Evolutionary conservation across 208 protist genomes (phyloP).

Genomic region (Trypanosoma lewisi): DNA sequence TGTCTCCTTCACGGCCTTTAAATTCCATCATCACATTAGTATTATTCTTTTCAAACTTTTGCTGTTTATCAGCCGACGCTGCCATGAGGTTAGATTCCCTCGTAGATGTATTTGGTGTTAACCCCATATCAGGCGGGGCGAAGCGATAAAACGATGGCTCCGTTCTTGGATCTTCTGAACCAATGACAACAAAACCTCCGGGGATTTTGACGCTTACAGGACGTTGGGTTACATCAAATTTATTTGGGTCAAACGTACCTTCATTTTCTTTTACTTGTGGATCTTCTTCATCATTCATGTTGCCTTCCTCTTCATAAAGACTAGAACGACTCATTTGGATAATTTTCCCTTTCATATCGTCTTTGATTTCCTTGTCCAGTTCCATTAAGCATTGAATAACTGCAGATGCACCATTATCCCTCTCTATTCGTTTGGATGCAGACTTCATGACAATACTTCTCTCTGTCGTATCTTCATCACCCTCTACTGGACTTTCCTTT

Average conservation of each 20-base stretch:
- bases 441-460: too few relatives aligned
- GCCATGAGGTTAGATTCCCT: background rate
- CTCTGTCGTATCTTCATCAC: too few relatives aligned
- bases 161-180: background rate
- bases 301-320: background rate
- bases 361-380: too few relatives aligned
- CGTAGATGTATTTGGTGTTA: too few relatives aligned
- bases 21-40: too few relatives aligned
- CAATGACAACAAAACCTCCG: background rate
- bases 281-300: background rate
- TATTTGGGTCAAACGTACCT: background rate
- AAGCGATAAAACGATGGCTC: conserved; percentile 20
- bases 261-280: background rate
- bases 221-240: background rate
- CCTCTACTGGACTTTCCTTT: too few relatives aligned
- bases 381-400: too few relatives aligned
- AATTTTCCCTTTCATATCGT: too few relatives aligned
- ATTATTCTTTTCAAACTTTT: background rate
- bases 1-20: background rate
- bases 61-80: background rate
- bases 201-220: background rate
- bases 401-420: too few relatives aligned
- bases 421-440: too few relatives aligned
- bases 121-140: background rate
- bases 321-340: too few relatives aligned